phyloP scores from a whole-genome alignment of 176 grass and related monocot genomes.

The Alopecurus myosuroides region DNA sequence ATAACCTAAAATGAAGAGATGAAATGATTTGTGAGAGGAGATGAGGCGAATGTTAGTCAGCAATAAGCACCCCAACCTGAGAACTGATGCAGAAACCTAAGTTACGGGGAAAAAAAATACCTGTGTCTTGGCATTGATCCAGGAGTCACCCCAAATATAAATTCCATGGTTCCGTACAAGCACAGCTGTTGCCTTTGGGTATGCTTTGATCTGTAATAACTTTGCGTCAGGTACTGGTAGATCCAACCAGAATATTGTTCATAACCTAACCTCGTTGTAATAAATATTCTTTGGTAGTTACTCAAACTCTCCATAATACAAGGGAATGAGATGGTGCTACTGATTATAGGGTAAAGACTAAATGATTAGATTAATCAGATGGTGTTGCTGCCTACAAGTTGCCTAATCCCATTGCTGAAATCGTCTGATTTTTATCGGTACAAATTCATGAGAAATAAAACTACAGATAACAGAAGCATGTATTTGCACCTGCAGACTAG shows the following conservation, averaged over 20 bases:
- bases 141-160: slow-evolving; percentile 97
- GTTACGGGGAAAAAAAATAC: slow-evolving; percentile 24
- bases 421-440: slow-evolving; percentile 1
- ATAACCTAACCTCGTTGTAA: background rate
- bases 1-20: background rate
- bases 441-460: slow-evolving; percentile 4
- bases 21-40: background rate
- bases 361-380: background rate
- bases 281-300: background rate
- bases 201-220: slow-evolving; percentile 73
- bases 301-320: background rate
- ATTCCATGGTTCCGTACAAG: slow-evolving; percentile 96
- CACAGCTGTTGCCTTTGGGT: slow-evolving; percentile 91
- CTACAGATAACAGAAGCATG: background rate
- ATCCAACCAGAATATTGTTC: background rate
- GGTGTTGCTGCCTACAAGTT: background rate
- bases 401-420: background rate
- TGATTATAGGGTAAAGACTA: slow-evolving; percentile 2
- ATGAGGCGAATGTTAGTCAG: background rate
- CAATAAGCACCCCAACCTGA: background rate
- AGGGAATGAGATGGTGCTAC: background rate
- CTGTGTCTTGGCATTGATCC: slow-evolving; percentile 97
- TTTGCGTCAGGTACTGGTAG: background rate
- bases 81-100: background rate
- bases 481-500: background rate